Conservation (phyloP, 257 asterid genomes). For the Datura wrightii region DNA sequence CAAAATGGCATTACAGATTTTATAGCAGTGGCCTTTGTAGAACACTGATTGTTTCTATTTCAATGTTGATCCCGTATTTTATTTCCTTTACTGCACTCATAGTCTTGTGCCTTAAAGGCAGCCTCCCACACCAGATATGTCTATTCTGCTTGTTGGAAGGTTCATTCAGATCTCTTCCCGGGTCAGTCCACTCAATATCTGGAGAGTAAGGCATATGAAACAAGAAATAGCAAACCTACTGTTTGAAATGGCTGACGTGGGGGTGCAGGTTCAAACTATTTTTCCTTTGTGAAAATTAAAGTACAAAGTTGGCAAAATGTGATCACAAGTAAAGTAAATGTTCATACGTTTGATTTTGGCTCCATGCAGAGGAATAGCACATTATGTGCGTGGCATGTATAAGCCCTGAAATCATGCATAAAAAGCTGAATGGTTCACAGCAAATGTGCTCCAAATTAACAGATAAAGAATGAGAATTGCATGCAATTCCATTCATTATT, state of each 20-base stretch:
- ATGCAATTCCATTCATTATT: constrained; percentile 5
- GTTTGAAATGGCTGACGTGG: too few species aligned
- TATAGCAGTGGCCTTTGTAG: background rate
- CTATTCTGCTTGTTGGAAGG: too few species aligned
- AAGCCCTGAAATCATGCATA: constrained; percentile 26
- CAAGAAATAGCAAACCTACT: background rate
- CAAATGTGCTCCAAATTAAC: constrained; percentile 24
- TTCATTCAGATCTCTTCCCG: too few species aligned
- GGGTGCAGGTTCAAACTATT: background rate
- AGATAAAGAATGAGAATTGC: constrained; percentile 13
- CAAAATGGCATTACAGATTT: background rate
- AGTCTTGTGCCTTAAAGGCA: background rate
- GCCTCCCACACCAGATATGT: too few species aligned
- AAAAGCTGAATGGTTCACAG: constrained; percentile 1
- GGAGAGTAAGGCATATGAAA: background rate
- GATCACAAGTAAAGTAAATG: background rate
- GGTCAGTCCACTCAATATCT: background rate
- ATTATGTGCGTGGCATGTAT: background rate
- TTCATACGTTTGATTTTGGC: constrained; percentile 30
- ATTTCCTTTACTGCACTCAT: background rate
- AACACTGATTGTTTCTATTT: background rate
- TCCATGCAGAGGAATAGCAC: background rate
- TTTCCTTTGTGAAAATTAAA: background rate
- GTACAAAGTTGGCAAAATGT: background rate
- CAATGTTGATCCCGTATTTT: background rate